Conservation (phyloP, 345 rosid species). For the Populus pruinosa region DNA sequence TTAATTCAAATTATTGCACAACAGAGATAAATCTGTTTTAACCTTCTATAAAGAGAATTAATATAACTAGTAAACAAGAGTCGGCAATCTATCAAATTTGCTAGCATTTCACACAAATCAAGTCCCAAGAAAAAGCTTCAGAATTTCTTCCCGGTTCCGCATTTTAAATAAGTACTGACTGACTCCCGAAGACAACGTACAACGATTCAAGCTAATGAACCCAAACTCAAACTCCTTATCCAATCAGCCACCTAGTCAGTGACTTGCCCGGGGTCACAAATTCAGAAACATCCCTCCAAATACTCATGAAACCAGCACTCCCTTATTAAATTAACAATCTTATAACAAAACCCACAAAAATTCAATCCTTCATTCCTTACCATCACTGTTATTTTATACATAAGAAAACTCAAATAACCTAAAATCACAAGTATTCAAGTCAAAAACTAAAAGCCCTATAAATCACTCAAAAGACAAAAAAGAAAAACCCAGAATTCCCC, state of each 20-base stretch:
- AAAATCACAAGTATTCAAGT: neutral
- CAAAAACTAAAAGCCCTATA: no score
- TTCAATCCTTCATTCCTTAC: neutral
- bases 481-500: neutral
- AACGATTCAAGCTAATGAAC: neutral
- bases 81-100: neutral
- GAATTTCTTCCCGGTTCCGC: neutral
- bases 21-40: neutral
- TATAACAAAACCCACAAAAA: neutral
- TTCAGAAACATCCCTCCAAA: neutral
- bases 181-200: neutral
- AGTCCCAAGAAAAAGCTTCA: neutral
- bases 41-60: neutral
- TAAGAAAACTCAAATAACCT: neutral
- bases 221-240: neutral
- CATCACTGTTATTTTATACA: neutral
- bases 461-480: no score
- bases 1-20: neutral
- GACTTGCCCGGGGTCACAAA: neutral
- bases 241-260: neutral
- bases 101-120: neutral
- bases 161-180: neutral
- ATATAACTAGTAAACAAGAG: neutral
- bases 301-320: neutral
- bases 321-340: neutral